Conservation (phyloP, 768 basidiomycete species). For the Gyrodon lividus region DNA sequence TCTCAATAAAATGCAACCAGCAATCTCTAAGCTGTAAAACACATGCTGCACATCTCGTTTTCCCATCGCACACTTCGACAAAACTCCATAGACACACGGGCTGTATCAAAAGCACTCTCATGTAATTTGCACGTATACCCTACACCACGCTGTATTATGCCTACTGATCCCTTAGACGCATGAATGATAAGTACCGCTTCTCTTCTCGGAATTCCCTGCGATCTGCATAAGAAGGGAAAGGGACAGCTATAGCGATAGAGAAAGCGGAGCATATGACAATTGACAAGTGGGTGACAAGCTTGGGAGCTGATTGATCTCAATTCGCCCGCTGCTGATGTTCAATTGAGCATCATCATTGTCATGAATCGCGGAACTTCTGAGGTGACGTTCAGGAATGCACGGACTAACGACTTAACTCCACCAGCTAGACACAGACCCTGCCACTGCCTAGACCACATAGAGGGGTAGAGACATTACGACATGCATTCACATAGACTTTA, state of each 20-base stretch:
- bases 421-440: too few relatives aligned
- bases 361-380: neutral
- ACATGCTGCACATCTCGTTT: constrained; percentile 4
- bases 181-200: constrained; percentile 4
- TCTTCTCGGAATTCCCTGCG: neutral
- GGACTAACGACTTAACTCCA: neutral
- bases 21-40: constrained; percentile 43
- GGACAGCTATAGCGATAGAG: too few relatives aligned
- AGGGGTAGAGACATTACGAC: too few relatives aligned
- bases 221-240: neutral
- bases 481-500: too few relatives aligned
- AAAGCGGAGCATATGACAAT: too few relatives aligned
- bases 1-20: constrained; percentile 73
- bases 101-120: constrained; percentile 21
- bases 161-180: neutral
- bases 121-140: constrained; percentile 21
- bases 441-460: too few relatives aligned
- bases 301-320: neutral
- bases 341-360: neutral
- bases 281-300: neutral
- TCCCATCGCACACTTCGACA: constrained; percentile 8
- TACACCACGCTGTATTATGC: constrained; percentile 22
- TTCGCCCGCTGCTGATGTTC: neutral
- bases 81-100: constrained; percentile 19
- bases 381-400: neutral